phyloP scores from a whole-genome alignment of 139 green algal species.

The Auxenochlorella pyrenoidosa region DNA sequence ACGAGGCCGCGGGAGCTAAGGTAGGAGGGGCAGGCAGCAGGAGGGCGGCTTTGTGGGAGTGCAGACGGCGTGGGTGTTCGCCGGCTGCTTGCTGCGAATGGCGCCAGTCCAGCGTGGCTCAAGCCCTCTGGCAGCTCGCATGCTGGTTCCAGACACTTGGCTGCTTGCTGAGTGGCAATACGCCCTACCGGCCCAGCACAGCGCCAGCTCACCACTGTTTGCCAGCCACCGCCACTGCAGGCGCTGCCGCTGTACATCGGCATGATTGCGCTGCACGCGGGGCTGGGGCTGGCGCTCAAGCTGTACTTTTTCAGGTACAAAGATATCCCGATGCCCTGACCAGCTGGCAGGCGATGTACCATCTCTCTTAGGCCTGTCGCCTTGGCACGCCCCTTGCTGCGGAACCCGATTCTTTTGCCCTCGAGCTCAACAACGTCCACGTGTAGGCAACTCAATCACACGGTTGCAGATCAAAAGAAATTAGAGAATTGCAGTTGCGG shows the following conservation, averaged over 20 bases:
- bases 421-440: no score
- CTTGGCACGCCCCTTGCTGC: no score
- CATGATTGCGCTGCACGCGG: slow-evolving; percentile 67
- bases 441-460: no score
- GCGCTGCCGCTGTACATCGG: slow-evolving; percentile 64
- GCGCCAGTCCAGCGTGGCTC: no score
- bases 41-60: not conserved
- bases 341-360: not conserved
- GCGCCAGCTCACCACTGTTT: not conserved
- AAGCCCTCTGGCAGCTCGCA: no score
- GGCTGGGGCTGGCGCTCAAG: slow-evolving; percentile 79
- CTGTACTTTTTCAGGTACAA: slow-evolving; percentile 87
- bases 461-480: not conserved
- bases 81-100: no score
- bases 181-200: not conserved
- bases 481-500: not conserved
- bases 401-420: no score
- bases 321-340: not conserved
- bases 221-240: not conserved
- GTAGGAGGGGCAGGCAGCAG: not conserved
- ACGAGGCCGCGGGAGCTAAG: slow-evolving; percentile 69
- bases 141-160: no score
- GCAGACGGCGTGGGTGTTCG: no score
- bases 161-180: no score
- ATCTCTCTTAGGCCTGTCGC: no score